Percentiles rank a stretch among this genome's conserved stretches.
Evolutionary conservation across 1,284 basidiomycete genomes (phyloP).

Genomic region (Flammula alnicola): DNA sequence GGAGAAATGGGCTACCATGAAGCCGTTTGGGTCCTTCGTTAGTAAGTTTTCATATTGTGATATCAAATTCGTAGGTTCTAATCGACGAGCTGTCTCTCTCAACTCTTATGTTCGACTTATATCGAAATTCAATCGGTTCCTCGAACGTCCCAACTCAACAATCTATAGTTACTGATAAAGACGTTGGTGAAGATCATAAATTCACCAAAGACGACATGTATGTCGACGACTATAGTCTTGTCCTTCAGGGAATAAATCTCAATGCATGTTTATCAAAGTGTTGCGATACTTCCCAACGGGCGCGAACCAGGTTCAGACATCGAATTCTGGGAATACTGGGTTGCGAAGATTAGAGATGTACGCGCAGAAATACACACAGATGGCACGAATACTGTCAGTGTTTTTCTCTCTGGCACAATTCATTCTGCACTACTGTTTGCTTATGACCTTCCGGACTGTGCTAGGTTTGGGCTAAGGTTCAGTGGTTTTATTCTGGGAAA

Average conservation of each 20-base stretch:
- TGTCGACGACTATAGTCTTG: neutral
- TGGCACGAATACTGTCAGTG: conserved; percentile 28
- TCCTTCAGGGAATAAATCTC: neutral
- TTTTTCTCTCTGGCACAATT: neutral
- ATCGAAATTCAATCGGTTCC: too few species aligned
- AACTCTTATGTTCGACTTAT: too few species aligned
- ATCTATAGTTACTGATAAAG: conserved; percentile 22
- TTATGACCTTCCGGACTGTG: neutral
- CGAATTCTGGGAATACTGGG: conserved; percentile 31
- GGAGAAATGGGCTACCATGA: conserved; percentile 13
- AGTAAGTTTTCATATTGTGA: conserved; percentile 14
- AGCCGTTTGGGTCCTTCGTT: conserved; percentile 18
- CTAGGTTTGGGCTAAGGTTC: conserved; percentile 51
- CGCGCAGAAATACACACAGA: conserved; percentile 31
- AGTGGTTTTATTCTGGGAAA: conserved; percentile 52
- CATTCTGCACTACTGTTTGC: neutral
- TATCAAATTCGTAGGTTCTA: too few species aligned
- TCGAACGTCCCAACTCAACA: neutral
- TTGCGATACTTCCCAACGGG: conserved; percentile 27
- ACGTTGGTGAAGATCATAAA: conserved; percentile 11
- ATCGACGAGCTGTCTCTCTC: too few species aligned
- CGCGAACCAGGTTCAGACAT: conserved; percentile 20
- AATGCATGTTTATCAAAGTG: conserved; percentile 3
- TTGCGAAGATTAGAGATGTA: conserved; percentile 43
- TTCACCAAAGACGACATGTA: conserved; percentile 22